phyloP scores from a whole-genome alignment of 169 alveolate species.

The Cardiosporidium cionae region DNA sequence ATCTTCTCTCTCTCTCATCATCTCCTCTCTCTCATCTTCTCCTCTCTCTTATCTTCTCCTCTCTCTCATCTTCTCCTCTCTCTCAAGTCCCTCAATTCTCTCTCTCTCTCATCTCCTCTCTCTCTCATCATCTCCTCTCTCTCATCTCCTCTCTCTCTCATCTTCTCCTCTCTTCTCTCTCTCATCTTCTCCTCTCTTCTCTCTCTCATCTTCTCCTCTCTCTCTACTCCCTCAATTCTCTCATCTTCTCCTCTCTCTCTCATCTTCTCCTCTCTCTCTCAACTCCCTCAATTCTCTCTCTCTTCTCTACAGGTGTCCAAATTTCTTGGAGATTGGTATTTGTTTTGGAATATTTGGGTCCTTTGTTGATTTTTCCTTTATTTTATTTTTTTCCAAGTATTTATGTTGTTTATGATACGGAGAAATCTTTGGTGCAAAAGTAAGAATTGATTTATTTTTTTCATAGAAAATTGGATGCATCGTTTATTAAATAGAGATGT shows the following conservation, averaged over 20 bases:
- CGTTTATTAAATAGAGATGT: too few species aligned
- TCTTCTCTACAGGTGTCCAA: conserved; percentile 48
- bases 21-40: background rate
- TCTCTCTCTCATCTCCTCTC: background rate
- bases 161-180: background rate
- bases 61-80: background rate
- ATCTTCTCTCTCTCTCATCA: too few species aligned
- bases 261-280: too few species aligned
- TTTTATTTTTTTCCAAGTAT: conserved; percentile 72
- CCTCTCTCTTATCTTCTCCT: background rate
- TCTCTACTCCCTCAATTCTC: background rate
- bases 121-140: background rate
- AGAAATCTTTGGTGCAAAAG: conserved; percentile 37
- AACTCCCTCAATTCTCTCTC: background rate
- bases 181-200: background rate
- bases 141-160: background rate
- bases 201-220: background rate
- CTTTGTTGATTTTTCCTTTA: conserved; percentile 83
- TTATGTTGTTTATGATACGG: conserved; percentile 53
- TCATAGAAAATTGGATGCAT: too few species aligned
- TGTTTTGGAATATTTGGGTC: conserved; percentile 94
- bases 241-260: background rate
- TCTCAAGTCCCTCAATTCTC: background rate
- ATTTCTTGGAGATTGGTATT: conserved; percentile 93
- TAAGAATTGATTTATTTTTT: background rate